A percentile compares a stretch with the other conserved stretches of the same genome.
Conservation (phyloP, 176 grass and related monocot species). For the Triticum monococcum region DNA sequence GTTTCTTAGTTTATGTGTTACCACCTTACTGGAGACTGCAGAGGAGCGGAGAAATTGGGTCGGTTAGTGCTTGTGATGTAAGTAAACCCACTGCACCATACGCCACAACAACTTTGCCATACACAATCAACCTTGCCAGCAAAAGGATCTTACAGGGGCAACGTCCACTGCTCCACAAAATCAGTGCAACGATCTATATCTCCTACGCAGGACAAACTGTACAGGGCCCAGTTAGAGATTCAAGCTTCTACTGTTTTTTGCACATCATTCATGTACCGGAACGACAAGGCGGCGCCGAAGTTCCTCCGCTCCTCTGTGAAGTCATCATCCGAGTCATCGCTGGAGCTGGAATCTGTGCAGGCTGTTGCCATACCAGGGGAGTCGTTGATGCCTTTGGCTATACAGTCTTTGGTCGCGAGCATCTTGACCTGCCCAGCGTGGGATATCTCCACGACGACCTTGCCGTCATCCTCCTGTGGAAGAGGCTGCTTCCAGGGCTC, state of each 20-base stretch:
- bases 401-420: slow-evolving; percentile 65
- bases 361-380: slow-evolving; percentile 6
- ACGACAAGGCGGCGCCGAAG: slow-evolving; percentile 50
- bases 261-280: slow-evolving; percentile 38
- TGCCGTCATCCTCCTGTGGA: slow-evolving; percentile 64
- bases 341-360: slow-evolving; percentile 40
- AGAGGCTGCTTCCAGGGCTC: slow-evolving; percentile 98
- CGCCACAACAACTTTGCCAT: not conserved
- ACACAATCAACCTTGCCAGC: not conserved
- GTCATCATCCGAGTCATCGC: slow-evolving; percentile 31
- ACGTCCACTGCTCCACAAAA: slow-evolving; percentile 8
- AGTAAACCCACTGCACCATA: not conserved
- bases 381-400: slow-evolving; percentile 55
- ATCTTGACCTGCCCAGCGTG: slow-evolving; percentile 79
- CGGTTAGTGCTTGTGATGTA: not conserved
- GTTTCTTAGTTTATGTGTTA: not conserved
- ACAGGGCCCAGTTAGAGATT: slow-evolving; percentile 20
- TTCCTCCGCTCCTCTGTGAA: slow-evolving; percentile 46
- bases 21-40: not conserved
- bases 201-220: slow-evolving; percentile 37
- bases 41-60: not conserved
- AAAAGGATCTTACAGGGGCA: slow-evolving; percentile 30
- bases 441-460: slow-evolving; percentile 86
- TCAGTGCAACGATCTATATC: slow-evolving; percentile 32
- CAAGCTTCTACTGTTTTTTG: slow-evolving; percentile 36